phyloP scores from a whole-genome alignment of 768 basidiomycete genomes.

The Solioccasus polychromus region DNA sequence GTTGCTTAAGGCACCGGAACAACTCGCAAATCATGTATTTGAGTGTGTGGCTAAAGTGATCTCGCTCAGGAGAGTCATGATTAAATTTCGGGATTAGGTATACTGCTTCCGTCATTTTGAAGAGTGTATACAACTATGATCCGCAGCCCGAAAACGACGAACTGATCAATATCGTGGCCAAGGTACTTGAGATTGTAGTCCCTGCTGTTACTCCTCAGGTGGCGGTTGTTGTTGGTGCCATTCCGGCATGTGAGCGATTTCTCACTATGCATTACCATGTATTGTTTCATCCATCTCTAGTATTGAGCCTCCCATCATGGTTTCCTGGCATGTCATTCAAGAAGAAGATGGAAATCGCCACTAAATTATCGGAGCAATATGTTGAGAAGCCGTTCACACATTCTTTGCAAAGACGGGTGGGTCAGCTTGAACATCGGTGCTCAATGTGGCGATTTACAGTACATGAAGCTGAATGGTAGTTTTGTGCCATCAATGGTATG shows the following conservation, averaged over 20 bases:
- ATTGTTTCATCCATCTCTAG: not conserved
- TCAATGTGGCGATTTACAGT: not conserved
- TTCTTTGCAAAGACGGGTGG: not conserved
- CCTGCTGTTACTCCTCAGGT: not conserved
- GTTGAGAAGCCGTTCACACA: not conserved
- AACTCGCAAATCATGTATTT: conserved; percentile 29
- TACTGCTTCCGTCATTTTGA: conserved; percentile 1
- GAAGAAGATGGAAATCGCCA: not conserved
- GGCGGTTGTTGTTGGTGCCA: not conserved
- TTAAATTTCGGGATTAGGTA: not conserved
- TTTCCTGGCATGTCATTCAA: conserved; percentile 11
- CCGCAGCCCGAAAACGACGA: conserved; percentile 1
- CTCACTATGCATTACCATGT: not conserved
- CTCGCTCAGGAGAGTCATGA: too few species aligned
- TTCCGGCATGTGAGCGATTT: not conserved
- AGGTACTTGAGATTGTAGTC: not conserved
- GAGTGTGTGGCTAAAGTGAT: conserved; percentile 15
- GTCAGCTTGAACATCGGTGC: too few species aligned
- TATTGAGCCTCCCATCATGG: conserved; percentile 7
- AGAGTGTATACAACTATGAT: conserved; percentile 9
- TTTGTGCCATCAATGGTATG: conserved; percentile 1
- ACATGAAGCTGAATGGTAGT: not conserved
- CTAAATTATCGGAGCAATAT: not conserved
- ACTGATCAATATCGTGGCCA: not conserved
- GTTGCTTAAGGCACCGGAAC: conserved; percentile 31